Percentiles rank a stretch among this genome's conserved stretches.
Conservation (phyloP, 805 yeast genomes). For the Wickerhamiella alocasiicola region DNA sequence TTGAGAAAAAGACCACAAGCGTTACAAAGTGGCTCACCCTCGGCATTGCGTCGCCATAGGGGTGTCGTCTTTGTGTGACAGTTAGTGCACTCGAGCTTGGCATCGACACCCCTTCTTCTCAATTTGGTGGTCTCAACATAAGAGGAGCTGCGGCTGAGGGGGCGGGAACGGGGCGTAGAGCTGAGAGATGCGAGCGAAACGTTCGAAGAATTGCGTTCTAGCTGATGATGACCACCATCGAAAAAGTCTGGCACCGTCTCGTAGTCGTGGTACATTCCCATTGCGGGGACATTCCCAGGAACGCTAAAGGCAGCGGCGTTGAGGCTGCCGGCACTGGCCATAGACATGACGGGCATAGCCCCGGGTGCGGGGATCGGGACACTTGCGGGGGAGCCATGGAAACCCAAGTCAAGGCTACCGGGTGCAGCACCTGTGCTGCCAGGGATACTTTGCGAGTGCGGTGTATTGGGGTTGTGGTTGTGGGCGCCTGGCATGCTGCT, state of each 20-base stretch:
- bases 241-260: constrained; percentile 5
- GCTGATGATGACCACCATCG: not conserved
- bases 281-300: too few relatives aligned
- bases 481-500: too few relatives aligned
- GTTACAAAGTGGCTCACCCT: constrained; percentile 88
- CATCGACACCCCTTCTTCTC: constrained; percentile 8
- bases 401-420: too few relatives aligned
- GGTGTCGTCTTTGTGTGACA: constrained; percentile 92
- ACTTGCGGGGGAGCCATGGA: too few relatives aligned
- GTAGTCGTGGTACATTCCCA: too few relatives aligned
- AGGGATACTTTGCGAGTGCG: too few relatives aligned
- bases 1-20: constrained; percentile 93
- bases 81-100: constrained; percentile 49
- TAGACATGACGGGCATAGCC: too few relatives aligned
- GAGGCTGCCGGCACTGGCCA: not conserved
- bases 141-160: constrained; percentile 5
- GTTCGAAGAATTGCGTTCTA: not conserved
- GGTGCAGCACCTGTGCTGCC: too few relatives aligned
- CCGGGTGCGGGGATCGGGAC: too few relatives aligned
- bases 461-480: too few relatives aligned
- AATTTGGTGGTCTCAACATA: constrained; percentile 9
- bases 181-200: constrained; percentile 1
- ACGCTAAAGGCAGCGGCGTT: constrained; percentile 4
- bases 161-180: constrained; percentile 2
- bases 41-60: constrained; percentile 86